These are phyloP conservation scores for Mucor mucedo DNA, from an alignment of 371 early-diverging fungal genomes.

Conservation along the genomic window DNA sequence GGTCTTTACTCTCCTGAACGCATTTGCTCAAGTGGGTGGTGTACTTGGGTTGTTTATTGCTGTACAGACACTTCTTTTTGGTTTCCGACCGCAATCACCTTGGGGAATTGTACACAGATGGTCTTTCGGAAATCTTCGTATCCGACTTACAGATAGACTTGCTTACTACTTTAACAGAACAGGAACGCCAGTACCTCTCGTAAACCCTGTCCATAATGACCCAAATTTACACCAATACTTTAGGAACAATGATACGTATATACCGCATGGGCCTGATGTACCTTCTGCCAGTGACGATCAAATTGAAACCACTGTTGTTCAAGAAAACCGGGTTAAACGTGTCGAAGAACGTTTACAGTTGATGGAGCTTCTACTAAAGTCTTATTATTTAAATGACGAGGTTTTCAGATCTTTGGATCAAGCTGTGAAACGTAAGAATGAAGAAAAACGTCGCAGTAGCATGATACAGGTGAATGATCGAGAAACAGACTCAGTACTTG, in stretches of 20 bases:
- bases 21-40: constrained; percentile 40
- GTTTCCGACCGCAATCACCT: constrained; percentile 46
- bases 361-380: constrained; percentile 39
- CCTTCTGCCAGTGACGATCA: constrained; percentile 5
- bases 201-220: constrained; percentile 38
- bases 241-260: neutral
- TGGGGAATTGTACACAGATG: constrained; percentile 46
- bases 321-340: constrained; percentile 20
- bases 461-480: neutral
- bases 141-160: constrained; percentile 28
- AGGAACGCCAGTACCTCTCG: constrained; percentile 33
- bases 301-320: neutral
- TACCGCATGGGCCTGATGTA: neutral
- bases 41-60: constrained; percentile 39
- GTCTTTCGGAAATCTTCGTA: constrained; percentile 35
- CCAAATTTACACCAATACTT: neutral
- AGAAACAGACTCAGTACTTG: constrained; percentile 6
- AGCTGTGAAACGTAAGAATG: constrained; percentile 21
- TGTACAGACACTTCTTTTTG: constrained; percentile 39
- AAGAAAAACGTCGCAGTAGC: constrained; percentile 1
- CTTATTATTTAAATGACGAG: constrained; percentile 45
- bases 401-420: constrained; percentile 34
- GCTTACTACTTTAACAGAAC: constrained; percentile 26
- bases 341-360: constrained; percentile 45
- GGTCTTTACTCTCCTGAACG: constrained; percentile 32